These are phyloP conservation scores for Paramecium biaurelia DNA, from an alignment of 73 alveolate genomes.

Conservation along the genomic window DNA sequence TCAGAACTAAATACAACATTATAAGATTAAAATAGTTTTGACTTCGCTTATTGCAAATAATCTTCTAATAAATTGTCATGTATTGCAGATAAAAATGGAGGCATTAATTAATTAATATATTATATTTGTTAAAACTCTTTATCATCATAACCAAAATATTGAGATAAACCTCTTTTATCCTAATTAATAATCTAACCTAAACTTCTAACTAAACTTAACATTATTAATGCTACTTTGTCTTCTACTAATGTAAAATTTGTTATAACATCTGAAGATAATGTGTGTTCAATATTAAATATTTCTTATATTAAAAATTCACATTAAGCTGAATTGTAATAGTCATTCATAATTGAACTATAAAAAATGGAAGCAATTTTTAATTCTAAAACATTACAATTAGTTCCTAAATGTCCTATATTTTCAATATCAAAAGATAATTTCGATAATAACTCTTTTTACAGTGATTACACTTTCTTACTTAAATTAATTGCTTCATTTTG, in stretches of 20 bases:
- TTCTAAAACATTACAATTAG: not conserved
- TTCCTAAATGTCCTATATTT: not conserved
- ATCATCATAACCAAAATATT: conserved; percentile 16
- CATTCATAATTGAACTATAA: conserved; percentile 6
- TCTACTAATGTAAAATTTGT: not conserved
- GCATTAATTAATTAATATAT: conserved; percentile 3
- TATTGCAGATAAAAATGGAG: not conserved
- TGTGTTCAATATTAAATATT: not conserved
- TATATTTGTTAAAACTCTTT: not conserved
- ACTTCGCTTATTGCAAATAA: not conserved
- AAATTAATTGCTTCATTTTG: not conserved
- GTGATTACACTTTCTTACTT: not conserved
- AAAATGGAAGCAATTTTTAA: not conserved
- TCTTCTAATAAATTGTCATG: conserved; percentile 1
- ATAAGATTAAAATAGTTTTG: not conserved
- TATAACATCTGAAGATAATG: not conserved
- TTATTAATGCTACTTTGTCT: not conserved
- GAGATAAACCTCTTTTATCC: not conserved
- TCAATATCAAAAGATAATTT: too few species aligned
- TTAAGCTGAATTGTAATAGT: not conserved
- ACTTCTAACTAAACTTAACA: not conserved
- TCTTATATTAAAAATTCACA: conserved; percentile 27
- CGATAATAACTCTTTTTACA: not conserved
- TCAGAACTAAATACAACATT: not conserved
- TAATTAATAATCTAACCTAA: not conserved